These are phyloP conservation scores for Vitis hybrid DNA, from an alignment of 177 flowering plant genomes.

Conservation along the genomic window DNA sequence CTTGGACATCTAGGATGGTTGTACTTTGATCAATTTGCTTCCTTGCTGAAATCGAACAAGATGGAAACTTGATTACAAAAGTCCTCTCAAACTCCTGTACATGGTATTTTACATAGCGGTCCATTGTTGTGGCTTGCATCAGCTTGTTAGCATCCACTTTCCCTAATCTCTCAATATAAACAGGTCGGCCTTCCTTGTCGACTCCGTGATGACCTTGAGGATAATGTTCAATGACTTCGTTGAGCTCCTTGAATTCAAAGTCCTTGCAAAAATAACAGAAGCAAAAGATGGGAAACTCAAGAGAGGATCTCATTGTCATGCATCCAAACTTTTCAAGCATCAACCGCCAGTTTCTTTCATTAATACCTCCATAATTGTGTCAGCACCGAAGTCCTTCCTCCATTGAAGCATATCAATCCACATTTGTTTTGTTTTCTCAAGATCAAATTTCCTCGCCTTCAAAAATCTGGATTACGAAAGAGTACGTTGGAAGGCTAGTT, in stretches of 20 bases:
- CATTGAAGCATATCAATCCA: constrained; percentile 62
- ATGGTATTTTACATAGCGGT: constrained; percentile 85
- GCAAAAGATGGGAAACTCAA: background rate
- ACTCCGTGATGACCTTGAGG: constrained; percentile 98
- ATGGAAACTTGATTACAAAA: constrained; percentile 73
- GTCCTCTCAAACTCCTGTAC: constrained; percentile 91
- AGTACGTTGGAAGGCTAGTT: background rate
- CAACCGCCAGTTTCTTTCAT: background rate
- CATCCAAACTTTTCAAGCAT: background rate
- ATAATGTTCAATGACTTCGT: constrained; percentile 66
- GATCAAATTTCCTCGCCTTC: constrained; percentile 61
- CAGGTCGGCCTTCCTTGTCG: constrained; percentile 88
- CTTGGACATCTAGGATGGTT: constrained; percentile 92
- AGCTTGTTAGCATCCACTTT: constrained; percentile 76
- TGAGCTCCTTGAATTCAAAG: constrained; percentile 66
- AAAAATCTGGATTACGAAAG: constrained; percentile 34
- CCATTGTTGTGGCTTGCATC: constrained; percentile 84
- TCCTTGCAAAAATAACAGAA: constrained; percentile 40
- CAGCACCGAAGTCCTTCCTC: constrained; percentile 65
- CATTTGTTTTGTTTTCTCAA: constrained; percentile 63
- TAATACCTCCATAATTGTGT: constrained; percentile 55
- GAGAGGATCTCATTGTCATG: background rate
- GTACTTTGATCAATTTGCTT: constrained; percentile 92
- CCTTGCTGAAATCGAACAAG: constrained; percentile 85
- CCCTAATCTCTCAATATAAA: constrained; percentile 81